Evolutionary conservation across 805 yeast genomes (phyloP), one percentile per base, ranked within the genome.

Genomic region (Spathaspora boniae): DNA sequence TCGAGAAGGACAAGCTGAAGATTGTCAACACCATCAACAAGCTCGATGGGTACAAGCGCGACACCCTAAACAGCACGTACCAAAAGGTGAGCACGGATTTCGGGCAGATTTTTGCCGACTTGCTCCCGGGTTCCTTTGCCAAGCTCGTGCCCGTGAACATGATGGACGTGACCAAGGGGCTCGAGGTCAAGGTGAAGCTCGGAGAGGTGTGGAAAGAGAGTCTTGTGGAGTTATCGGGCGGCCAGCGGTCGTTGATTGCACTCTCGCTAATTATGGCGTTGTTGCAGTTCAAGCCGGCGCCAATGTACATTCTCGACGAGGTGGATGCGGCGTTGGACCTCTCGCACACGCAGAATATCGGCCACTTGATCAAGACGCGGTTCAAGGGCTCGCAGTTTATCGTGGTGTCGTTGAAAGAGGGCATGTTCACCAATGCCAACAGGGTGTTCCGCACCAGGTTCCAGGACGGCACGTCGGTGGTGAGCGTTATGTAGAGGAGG

Each of bases 291-390:
- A 86, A 88, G 57, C 99, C 99, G 4, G 98, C 99, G 1, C 98
- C 98, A 6, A 86, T 93, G 95, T 93, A 93, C 54, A 91, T 93
- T 47, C 67, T 93, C 39, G 98, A 93, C 62, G 98, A 93, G 63
- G 97, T 93, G 25, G 98, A 93, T 65, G 98, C 99, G 1, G 99
- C 99, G 1, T 72, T 93, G 45, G 99, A 93, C 69, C 73, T 91
- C 45, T 86, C 94, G 40, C 99, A 93, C 56, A 93, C 99, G 1
- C 98, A 93, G 58, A 93, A 93, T 52, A 93, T 93, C 51, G 99
- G 99, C 3, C 96, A 87, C 53, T 70, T 93, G 56, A 93, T 93
- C 59, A 93, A 91, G 62, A 91, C 97, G 0, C 70, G 96, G 47
- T 93, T 93, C 63, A 84, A 86, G 58, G 96, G 95, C 1, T 85